Evolutionary conservation across 2,329 filamentous ascomycete species (phyloP).

Genomic region (Fusarium armeniacum): DNA sequence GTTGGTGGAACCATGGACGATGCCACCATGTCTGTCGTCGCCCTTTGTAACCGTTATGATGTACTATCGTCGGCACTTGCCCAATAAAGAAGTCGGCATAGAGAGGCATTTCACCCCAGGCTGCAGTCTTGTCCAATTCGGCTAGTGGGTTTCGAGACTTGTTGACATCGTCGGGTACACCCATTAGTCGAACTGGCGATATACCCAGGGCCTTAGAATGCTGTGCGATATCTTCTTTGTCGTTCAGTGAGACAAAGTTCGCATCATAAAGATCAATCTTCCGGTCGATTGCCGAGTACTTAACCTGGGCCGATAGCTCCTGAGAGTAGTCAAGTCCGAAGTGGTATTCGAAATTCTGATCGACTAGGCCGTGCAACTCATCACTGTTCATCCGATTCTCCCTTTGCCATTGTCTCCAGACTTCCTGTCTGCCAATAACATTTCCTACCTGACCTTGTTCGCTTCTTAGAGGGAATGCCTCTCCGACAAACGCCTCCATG

Average conservation of each 20-base stretch:
- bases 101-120: conserved; percentile 5
- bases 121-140: neutral
- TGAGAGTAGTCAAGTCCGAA: neutral
- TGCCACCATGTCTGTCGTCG: conserved; percentile 10
- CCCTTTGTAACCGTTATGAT: conserved; percentile 7
- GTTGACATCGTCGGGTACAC: conserved; percentile 3
- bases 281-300: neutral
- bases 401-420: conserved; percentile 5
- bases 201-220: neutral
- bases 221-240: neutral
- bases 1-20: conserved; percentile 13
- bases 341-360: neutral
- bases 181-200: neutral
- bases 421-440: neutral
- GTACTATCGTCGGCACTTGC: neutral
- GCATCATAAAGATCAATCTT: neutral
- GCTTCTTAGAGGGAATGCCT: neutral
- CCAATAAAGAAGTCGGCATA: conserved; percentile 6
- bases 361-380: accelerated
- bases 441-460: conserved; percentile 9
- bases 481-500: neutral
- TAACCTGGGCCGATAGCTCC: neutral
- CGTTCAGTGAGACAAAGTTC: neutral
- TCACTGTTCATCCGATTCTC: neutral
- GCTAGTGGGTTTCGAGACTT: neutral